Conservation (phyloP, 169 alveolate species). For the Theileria sp. region DNA sequence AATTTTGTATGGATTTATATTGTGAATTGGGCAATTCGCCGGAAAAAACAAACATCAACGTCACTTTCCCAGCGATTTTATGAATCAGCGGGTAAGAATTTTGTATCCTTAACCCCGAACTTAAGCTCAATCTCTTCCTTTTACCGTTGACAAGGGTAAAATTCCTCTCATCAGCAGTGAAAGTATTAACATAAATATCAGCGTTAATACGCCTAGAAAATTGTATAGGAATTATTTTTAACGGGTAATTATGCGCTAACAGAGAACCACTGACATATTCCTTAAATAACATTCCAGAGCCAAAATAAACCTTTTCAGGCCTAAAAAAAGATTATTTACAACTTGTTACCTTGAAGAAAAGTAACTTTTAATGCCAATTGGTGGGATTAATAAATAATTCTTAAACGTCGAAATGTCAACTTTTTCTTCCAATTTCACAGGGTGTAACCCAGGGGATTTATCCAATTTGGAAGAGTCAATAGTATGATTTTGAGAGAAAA, state of each 20-base stretch:
- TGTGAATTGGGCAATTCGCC: constrained; percentile 52
- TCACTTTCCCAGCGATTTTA: constrained; percentile 27
- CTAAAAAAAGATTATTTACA: not conserved
- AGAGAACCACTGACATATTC: constrained; percentile 38
- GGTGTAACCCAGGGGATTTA: not conserved
- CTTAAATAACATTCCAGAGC: constrained; percentile 28
- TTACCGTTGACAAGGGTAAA: constrained; percentile 16
- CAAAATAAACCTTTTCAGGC: not conserved
- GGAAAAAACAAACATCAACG: constrained; percentile 43
- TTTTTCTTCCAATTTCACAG: not conserved
- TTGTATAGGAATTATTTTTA: constrained; percentile 30
- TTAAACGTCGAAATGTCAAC: constrained; percentile 37
- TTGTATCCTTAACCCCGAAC: constrained; percentile 23
- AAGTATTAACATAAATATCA: constrained; percentile 51
- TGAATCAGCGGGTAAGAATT: constrained; percentile 38
- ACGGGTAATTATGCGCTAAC: constrained; percentile 56
- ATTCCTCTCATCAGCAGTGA: constrained; percentile 29
- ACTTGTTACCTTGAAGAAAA: not conserved
- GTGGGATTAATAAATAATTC: constrained; percentile 47
- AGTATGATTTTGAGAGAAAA: not conserved
- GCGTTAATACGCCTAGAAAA: constrained; percentile 34
- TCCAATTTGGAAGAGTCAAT: not conserved
- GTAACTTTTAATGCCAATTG: constrained; percentile 12
- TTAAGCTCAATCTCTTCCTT: constrained; percentile 32
- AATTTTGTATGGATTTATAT: constrained; percentile 28